Percentiles rank a stretch among this genome's conserved stretches.
Evolutionary conservation across 73 alveolate species (phyloP).

Genomic region (Uronychia binucleata): DNA sequence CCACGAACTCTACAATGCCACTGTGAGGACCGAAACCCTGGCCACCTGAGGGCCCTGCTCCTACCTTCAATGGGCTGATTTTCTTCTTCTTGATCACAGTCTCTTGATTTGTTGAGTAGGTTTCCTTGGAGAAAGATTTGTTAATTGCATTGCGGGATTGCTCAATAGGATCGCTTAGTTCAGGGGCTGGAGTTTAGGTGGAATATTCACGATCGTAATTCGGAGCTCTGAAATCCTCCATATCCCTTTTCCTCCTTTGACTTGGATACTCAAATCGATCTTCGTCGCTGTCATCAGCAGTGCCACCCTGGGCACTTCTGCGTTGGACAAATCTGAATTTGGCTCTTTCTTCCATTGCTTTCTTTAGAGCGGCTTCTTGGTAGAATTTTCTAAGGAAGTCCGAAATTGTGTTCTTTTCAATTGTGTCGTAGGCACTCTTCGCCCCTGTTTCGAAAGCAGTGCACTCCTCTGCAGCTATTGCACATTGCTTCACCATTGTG

Average conservation of each 20-base stretch:
- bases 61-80: background rate
- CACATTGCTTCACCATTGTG: background rate
- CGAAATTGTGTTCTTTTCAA: background rate
- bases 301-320: background rate
- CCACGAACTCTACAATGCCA: background rate
- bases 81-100: background rate
- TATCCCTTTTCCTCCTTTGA: background rate
- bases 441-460: background rate
- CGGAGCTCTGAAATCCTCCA: background rate
- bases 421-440: background rate
- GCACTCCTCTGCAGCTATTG: background rate
- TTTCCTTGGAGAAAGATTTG: background rate
- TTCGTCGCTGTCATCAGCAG: background rate
- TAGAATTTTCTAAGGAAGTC: background rate
- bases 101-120: background rate
- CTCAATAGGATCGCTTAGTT: background rate
- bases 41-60: background rate
- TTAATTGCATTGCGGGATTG: background rate
- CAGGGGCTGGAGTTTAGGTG: background rate
- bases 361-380: background rate
- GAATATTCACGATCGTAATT: too few species aligned
- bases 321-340: background rate
- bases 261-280: background rate
- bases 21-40: background rate
- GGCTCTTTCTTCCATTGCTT: background rate